Percentiles rank a stretch among this genome's conserved stretches.
Conservation (phyloP, 192 early-diverging fungal genomes). For the Mortierella hygrophila region DNA sequence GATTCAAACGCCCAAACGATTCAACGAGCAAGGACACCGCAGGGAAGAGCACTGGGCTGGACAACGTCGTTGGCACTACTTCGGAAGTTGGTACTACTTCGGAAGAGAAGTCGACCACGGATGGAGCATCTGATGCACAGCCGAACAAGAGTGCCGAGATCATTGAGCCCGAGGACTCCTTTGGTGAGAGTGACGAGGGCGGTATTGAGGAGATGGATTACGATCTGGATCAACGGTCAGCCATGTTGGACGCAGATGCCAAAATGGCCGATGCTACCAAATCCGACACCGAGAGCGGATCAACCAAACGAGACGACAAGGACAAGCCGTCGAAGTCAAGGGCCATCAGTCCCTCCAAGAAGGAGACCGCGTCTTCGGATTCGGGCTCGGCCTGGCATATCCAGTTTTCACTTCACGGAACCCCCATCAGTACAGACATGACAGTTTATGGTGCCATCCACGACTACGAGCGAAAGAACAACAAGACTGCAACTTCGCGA, state of each 20-base stretch:
- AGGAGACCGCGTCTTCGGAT: neutral
- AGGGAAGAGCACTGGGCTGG: neutral
- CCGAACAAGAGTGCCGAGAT: conserved; percentile 26
- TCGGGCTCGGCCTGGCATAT: conserved; percentile 61
- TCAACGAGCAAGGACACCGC: conserved; percentile 3
- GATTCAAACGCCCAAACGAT: neutral
- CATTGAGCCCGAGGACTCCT: conserved; percentile 10
- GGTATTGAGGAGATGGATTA: conserved; percentile 49
- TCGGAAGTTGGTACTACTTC: neutral
- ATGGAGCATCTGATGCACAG: conserved; percentile 9
- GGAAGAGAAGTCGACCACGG: conserved; percentile 28
- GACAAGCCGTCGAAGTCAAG: neutral
- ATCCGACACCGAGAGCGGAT: conserved; percentile 9
- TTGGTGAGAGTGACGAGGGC: conserved; percentile 51
- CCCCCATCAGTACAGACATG: conserved; percentile 59
- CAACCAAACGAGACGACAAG: neutral
- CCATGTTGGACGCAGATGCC: conserved; percentile 43
- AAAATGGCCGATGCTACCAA: conserved; percentile 41
- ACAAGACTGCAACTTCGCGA: conserved; percentile 22
- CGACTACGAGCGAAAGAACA: conserved; percentile 59
- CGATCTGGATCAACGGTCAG: conserved; percentile 12
- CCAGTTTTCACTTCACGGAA: conserved; percentile 68
- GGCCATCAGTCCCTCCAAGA: neutral
- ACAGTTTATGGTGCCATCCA: conserved; percentile 82
- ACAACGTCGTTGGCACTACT: neutral